Evolutionary conservation across 352 stramenopile species (phyloP).

Genomic region (Globisporangium ultimum): DNA sequence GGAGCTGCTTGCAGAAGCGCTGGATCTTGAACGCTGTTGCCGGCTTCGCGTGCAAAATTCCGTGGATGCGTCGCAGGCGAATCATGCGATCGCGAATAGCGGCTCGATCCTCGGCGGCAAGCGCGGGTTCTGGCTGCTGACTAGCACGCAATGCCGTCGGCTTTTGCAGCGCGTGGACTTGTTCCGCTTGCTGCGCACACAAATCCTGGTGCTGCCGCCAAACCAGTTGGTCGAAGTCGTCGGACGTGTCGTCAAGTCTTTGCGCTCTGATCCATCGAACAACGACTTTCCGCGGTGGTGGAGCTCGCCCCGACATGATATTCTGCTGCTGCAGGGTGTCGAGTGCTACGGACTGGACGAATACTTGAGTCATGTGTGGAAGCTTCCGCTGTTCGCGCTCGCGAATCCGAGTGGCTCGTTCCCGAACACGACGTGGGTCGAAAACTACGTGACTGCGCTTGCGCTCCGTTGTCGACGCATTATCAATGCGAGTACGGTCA

Average conservation of each 20-base stretch:
- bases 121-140: constrained; percentile 61
- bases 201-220: constrained; percentile 66
- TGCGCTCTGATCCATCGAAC: constrained; percentile 10
- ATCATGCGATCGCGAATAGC: constrained; percentile 16
- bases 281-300: constrained; percentile 66
- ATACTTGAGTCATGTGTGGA: constrained; percentile 63
- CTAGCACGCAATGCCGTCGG: constrained; percentile 46
- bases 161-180: constrained; percentile 78
- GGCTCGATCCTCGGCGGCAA: constrained; percentile 64
- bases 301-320: constrained; percentile 70
- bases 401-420: constrained; percentile 36
- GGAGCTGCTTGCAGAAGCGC: constrained; percentile 48
- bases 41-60: constrained; percentile 25
- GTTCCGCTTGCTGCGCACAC: constrained; percentile 65
- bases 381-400: constrained; percentile 51
- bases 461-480: constrained; percentile 31
- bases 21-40: constrained; percentile 62
- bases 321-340: constrained; percentile 77
- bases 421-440: constrained; percentile 67
- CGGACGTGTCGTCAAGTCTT: constrained; percentile 38
- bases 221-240: constrained; percentile 61
- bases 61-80: constrained; percentile 1
- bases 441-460: constrained; percentile 65
- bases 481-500: constrained; percentile 13
- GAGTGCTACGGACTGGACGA: constrained; percentile 83